phyloP scores from a whole-genome alignment of 2,329 filamentous ascomycete genomes.

The Stemphylium lycopersici region DNA sequence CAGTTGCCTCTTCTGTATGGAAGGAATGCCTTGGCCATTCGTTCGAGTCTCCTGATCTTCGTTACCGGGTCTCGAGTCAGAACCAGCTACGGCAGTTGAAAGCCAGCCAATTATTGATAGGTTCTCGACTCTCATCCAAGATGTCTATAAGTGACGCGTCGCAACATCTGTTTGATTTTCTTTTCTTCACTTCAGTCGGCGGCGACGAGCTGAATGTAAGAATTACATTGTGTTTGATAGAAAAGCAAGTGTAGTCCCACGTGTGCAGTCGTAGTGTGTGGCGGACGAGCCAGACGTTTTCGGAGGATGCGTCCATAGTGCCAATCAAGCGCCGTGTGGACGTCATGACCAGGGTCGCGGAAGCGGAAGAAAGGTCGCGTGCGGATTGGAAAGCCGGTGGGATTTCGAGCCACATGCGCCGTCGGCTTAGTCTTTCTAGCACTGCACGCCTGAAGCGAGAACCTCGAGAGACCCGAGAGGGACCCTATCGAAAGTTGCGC shows the following conservation, averaged over 20 bases:
- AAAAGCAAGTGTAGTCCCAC: not conserved
- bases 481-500: not conserved
- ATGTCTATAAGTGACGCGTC: not conserved
- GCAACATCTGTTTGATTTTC: not conserved
- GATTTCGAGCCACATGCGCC: constrained; percentile 2
- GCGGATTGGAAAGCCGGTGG: not conserved
- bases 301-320: not conserved
- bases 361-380: constrained; percentile 4
- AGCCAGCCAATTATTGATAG: not conserved
- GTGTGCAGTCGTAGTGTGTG: not conserved
- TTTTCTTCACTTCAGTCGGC: not conserved
- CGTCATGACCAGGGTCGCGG: constrained; percentile 3
- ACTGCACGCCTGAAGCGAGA: constrained; percentile 4
- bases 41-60: not conserved
- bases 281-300: constrained; percentile 3
- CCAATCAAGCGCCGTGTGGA: not conserved
- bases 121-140: not conserved
- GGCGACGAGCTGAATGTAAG: not conserved
- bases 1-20: not conserved
- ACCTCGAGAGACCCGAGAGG: not conserved
- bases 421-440: not conserved
- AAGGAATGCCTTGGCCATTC: constrained; percentile 1
- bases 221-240: not conserved
- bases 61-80: constrained; percentile 3
- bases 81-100: not conserved